Base-by-base conservation (phyloP, 257 asterid genomes). In the Solanum tarapatanum region DNA sequence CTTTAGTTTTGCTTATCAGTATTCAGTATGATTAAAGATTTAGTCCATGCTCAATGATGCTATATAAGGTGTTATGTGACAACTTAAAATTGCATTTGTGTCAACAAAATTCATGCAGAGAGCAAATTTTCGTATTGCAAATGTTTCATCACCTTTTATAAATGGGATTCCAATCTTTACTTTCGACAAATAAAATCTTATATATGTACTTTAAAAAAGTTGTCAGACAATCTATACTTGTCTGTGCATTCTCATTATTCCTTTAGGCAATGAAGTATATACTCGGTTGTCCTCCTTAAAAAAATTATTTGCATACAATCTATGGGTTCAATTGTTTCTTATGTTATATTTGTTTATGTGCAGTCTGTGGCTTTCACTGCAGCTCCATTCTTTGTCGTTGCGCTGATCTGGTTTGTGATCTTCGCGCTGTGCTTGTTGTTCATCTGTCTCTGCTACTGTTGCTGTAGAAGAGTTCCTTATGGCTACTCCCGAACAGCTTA, bases 331-430 rank as follows among this genome's bases (percentile, higher is more conserved):
- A 16, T 26, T 77, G 30, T 86, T 83, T 84, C 83, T 89, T 43
- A 64, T 68, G 89, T 86, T 35, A 64, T 90, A 66, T 86, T 84
- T 82, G 28, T 51, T 82, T 82, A n/a, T 48, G 43, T 88, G 95
- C 97, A 93, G 98, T 95, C 98, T 8, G 98, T 96, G 82, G 89
- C 88, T 64, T 95, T 92, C 90, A 93, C 96, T 11, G 96, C 94
- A 24, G 93, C 82, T 77, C 97, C 98, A 10, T 90, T 96, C 45
- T 94, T 96, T 73, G 64, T 90, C 4, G 84, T 92, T 88, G 98
- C 95, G 32, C 91, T 88, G 30, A 88, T 92, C 87, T 96, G 98
- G 98, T 94, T 95, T 84, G 90, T 88, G 37, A 11, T 88, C 75
- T 95, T 94, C 43, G 97, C 93, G n/a, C 86, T 93, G 41, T 91